Base-by-base conservation (phyloP, 495 filamentous ascomycete species). In the Aspergillus cristatus region DNA sequence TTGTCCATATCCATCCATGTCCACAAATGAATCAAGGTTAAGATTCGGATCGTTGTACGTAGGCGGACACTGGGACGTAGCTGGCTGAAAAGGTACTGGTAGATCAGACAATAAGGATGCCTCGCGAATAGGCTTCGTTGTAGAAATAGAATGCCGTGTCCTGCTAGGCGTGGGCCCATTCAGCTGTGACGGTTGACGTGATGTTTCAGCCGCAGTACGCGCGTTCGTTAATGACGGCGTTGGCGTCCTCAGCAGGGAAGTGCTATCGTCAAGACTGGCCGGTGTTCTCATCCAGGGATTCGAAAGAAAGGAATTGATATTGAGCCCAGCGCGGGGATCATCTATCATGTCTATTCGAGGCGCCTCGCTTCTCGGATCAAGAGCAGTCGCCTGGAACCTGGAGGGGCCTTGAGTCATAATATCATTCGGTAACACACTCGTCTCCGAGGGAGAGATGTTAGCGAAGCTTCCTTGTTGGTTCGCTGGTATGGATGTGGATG, bases 1-100 rank as follows among this genome's bases (percentile, higher is more conserved):
- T n/a, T 47, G 35, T 7, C 50, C 58, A 16, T 61, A 58, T 7
- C 54, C 48, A 18, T 61, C 55, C 29, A 63, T 53, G 14, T 63
- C 57, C 28, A 63, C 54, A 18, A 63, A 51, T 0, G 56, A 35
- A 2, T 48, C 43, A 4, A 61, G 41, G 12, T 49, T 46, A 10
- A 64, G 37, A 7, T 53, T 54, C 8, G 57, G 47, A 10, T 64
- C 60, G 14, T 46, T 53, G 38, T 60, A 64, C 5, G 50, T 14
- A 14, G 43, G 40, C 10, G 45, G 55, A 30, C 61, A 67, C 30
- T 59, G 62, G 1, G 37, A 18, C 12, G 39, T 29, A 3, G 40
- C 32, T 2, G 50, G 29, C 3, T 49, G 51, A 15, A 57, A 61
- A n/a, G 48, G 40, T 6, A 54, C 46, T 1, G 50, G 28, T 18